These are phyloP conservation scores for Tuber aestivum DNA, from an alignment of 495 filamentous ascomycete species.

Conservation along the genomic window DNA sequence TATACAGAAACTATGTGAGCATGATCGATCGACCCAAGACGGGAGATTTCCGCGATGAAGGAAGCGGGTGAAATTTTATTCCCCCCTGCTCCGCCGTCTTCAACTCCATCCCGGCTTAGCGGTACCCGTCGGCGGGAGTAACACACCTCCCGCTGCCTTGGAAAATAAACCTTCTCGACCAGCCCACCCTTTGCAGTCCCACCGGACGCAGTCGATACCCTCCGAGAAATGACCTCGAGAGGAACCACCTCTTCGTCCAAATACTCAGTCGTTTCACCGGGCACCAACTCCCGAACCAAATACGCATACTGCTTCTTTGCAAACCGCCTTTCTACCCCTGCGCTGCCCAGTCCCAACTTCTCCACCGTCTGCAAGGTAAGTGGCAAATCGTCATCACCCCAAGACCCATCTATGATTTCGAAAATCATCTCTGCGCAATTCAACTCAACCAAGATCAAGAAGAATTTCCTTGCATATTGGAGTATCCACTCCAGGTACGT, in stretches of 20 bases:
- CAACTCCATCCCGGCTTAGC: conserved; percentile 39
- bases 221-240: conserved; percentile 59
- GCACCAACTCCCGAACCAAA: conserved; percentile 61
- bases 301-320: conserved; percentile 76
- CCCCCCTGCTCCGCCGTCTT: conserved; percentile 44
- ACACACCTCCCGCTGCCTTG: conserved; percentile 54
- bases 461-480: conserved; percentile 67
- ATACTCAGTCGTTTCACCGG: conserved; percentile 68
- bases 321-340: conserved; percentile 65
- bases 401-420: conserved; percentile 73
- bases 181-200: conserved; percentile 47
- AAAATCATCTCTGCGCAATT: conserved; percentile 82
- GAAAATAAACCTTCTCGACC: conserved; percentile 65
- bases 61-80: conserved; percentile 57
- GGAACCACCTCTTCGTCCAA: conserved; percentile 73
- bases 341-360: conserved; percentile 52
- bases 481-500: conserved; percentile 94
- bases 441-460: conserved; percentile 73
- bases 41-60: conserved; percentile 63
- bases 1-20: conserved; percentile 75
- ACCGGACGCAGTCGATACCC: conserved; percentile 45
- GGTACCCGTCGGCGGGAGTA: conserved; percentile 68
- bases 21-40: conserved; percentile 60
- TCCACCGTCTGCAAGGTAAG: conserved; percentile 65
- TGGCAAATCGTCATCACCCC: conserved; percentile 84